Conservation (phyloP, 805 yeast genomes). For the Starmerella asiatica region DNA sequence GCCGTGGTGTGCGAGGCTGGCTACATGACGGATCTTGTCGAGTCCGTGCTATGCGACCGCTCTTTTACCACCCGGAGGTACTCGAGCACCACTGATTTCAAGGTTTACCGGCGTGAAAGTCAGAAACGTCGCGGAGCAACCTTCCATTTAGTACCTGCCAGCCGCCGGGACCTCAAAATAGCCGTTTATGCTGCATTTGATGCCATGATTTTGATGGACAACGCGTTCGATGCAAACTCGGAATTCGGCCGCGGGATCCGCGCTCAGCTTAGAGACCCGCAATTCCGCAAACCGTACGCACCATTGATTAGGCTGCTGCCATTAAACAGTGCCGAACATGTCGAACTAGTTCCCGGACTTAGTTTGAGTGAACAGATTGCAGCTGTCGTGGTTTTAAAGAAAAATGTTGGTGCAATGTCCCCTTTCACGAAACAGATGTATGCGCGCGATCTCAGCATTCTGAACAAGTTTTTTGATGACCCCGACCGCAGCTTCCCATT, state of each 20-base stretch:
- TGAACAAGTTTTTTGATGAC: conserved; percentile 47
- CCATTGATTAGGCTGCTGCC: conserved; percentile 62
- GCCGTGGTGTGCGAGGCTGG: conserved; percentile 63
- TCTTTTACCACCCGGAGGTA: conserved; percentile 49
- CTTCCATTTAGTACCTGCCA: conserved; percentile 34
- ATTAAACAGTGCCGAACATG: conserved; percentile 72
- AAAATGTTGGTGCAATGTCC: conserved; percentile 68
- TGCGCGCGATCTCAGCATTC: conserved; percentile 47
- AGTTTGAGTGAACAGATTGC: conserved; percentile 56
- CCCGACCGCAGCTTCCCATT: conserved; percentile 52
- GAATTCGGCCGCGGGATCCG: conserved; percentile 26
- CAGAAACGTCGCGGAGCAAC: conserved; percentile 13
- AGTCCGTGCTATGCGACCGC: conserved; percentile 66
- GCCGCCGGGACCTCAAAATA: conserved; percentile 23
- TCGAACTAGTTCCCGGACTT: conserved; percentile 35
- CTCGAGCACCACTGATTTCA: conserved; percentile 35
- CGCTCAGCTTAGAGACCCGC: conserved; percentile 23
- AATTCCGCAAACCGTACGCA: conserved; percentile 25
- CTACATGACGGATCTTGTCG: conserved; percentile 59
- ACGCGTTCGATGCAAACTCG: conserved; percentile 36
- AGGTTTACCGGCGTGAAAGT: conserved; percentile 13
- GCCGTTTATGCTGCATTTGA: conserved; percentile 35
- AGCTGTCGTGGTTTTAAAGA: conserved; percentile 69
- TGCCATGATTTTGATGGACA: conserved; percentile 49
- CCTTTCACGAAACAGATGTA: conserved; percentile 67